These are phyloP conservation scores for Kazachstania sp. DNA, from an alignment of 1,139 yeast species.

Conservation along the genomic window DNA sequence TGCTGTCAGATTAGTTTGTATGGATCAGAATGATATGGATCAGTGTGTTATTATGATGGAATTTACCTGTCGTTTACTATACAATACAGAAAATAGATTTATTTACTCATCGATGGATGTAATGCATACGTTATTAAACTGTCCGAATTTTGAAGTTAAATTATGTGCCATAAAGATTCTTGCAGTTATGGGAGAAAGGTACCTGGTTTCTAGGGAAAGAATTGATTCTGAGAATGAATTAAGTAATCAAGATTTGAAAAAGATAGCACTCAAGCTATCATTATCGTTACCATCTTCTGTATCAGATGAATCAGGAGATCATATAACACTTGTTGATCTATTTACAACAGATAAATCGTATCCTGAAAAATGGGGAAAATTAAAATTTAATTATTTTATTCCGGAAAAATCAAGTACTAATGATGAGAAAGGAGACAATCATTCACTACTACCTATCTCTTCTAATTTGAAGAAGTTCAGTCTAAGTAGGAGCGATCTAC, in stretches of 20 bases:
- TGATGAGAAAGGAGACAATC: not conserved
- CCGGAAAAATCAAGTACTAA: not conserved
- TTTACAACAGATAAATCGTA: slow-evolving; percentile 39
- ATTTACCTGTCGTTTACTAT: slow-evolving; percentile 57
- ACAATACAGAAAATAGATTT: slow-evolving; percentile 59
- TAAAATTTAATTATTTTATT: slow-evolving; percentile 50
- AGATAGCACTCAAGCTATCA: slow-evolving; percentile 45
- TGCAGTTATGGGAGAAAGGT: slow-evolving; percentile 52
- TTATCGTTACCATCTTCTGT: slow-evolving; percentile 46
- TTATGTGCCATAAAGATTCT: slow-evolving; percentile 58
- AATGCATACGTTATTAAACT: slow-evolving; percentile 50
- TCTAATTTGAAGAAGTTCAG: slow-evolving; percentile 31
- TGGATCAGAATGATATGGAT: slow-evolving; percentile 40
- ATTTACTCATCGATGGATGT: slow-evolving; percentile 62
- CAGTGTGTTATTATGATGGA: slow-evolving; percentile 46
- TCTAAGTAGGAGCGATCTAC: slow-evolving; percentile 42
- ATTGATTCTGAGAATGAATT: slow-evolving; percentile 39
- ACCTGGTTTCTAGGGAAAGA: slow-evolving; percentile 37
- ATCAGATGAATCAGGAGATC: slow-evolving; percentile 36
- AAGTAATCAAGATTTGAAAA: slow-evolving; percentile 31
- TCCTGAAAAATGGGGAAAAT: slow-evolving; percentile 51
- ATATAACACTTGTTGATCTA: slow-evolving; percentile 48
- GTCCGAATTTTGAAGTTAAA: slow-evolving; percentile 53
- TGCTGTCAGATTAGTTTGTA: slow-evolving; percentile 39
- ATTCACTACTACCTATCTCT: slow-evolving; percentile 2